Conservation (phyloP, 2,329 filamentous ascomycete genomes). For the Xylariaceae sp. region DNA sequence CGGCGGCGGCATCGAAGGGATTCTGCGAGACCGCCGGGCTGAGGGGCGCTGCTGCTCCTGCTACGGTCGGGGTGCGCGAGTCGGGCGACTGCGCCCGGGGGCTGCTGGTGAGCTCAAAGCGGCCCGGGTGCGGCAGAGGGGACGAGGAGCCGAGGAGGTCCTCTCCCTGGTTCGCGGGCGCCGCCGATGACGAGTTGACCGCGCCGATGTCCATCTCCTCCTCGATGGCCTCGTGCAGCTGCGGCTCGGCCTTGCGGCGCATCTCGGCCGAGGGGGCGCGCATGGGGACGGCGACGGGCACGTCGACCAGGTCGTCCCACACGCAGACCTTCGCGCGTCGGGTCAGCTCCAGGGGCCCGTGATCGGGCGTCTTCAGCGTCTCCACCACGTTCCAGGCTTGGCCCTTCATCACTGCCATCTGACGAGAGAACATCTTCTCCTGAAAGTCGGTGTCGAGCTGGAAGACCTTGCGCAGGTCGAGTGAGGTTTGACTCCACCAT, state of each 20-base stretch:
- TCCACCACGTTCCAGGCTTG: constrained; percentile 99
- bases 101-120: constrained; percentile 59
- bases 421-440: constrained; percentile 96
- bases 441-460: constrained; percentile 92
- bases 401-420: constrained; percentile 98
- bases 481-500: constrained; percentile 95
- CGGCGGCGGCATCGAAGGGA: background rate
- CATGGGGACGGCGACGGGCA: constrained; percentile 89
- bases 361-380: constrained; percentile 85
- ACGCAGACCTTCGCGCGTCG: constrained; percentile 86
- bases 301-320: constrained; percentile 96
- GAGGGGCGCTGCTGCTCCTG: constrained; percentile 10
- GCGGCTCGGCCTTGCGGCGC: constrained; percentile 54
- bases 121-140: constrained; percentile 64
- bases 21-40: constrained; percentile 1
- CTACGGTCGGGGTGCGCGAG: constrained; percentile 19
- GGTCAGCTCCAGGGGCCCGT: constrained; percentile 89
- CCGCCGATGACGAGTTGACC: constrained; percentile 45
- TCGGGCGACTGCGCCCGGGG: constrained; percentile 34
- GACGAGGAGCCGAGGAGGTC: constrained; percentile 66
- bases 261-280: constrained; percentile 78
- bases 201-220: constrained; percentile 92
- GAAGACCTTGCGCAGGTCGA: constrained; percentile 79
- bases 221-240: constrained; percentile 45
- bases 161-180: constrained; percentile 32